Evolutionary conservation across 257 asterid species (phyloP), one percentile per base, ranked within the genome.

Genomic region (Fraxinus excelsior): DNA sequence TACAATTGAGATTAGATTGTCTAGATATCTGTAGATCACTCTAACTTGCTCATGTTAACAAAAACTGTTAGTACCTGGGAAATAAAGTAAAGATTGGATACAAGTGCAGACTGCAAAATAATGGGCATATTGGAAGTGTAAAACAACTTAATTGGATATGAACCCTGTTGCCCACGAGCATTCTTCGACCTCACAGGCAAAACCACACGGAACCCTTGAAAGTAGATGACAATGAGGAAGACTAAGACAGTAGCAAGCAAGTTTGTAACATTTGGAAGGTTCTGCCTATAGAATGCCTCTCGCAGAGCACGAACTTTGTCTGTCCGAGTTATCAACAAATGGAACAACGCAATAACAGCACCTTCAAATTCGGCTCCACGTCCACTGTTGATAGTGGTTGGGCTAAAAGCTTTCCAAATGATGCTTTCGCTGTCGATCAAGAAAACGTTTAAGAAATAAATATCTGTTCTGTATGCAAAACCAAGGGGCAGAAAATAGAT

Each of bases 141-240:
- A 75, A 82, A 82, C 78, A 82, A 58, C 80, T 82, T 82, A 72
- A 82, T 82, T 31, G 85, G 85, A 78, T 82, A 82, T 62, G 85
- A 82, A 74, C 85, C 85, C 75, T 82, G 85, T 78, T 82, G 85
- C n/a, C 85, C 85, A 64, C 85, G 85, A 7, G 85, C 85, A 78
- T 82, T 82, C 82, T 82, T 82, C 2, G 85, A 82, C 53, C 85
- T 78, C 58, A 82, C 85, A 10, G 85, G 85, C 82, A 82, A 75
- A 49, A 82, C 85, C 72, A 82, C 85, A 64, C 85, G 85, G 80
- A 82, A 82, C 26, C 85, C 85, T 82, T 82, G 85, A 77, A 82
- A 82, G 80, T 82, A 82, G 74, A 78, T 78, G 74, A 82, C 85
- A 64, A 82, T 82, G 18, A 74, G 82, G 78, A 82, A 82, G 82